Evolutionary conservation across 2,329 filamentous ascomycete species (phyloP), one percentile per base, ranked within the genome.

Genomic region (Pestalotiopsis sp.): DNA sequence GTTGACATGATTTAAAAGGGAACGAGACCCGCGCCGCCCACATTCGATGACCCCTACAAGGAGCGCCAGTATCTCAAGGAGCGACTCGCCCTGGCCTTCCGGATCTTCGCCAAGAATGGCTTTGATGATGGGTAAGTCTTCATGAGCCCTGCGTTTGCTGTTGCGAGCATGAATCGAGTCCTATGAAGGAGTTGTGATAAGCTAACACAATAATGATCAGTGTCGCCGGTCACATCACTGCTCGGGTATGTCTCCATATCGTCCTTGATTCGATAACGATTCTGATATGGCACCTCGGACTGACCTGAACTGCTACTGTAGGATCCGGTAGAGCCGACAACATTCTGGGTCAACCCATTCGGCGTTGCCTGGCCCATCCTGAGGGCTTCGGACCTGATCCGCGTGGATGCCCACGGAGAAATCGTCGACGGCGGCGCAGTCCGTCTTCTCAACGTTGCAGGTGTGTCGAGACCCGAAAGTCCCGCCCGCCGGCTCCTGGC

Each of bases 271-370:
- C 12, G 56, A 66, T 38, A 17, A 12, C 49, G 7, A n/a, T n/a
- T n/a, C 7, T n/a, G n/a, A 9, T 52, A 20, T n/a, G 17, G 14
- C 17, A 52, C 20, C 17, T 2, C 39, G 66, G 63, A 31, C 39
- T 67, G 59, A 64, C 60, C 5, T 6, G 7, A 56, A 25, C 38
- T 2, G 4, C 20, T 17, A n/a, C n/a, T 17, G 56, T 25, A 68
- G 66, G 87, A 91, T 70, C 89, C 89, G 0, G 84, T 91, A 6
- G 84, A 89, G 52, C 86, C 87, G 0, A 78, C 81, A 4, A 87
- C 84, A 0, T 91, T 91, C 79, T 91, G 89, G 90, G 88, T 92
- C 4, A 92, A 92, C 72, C 90, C 90, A 0, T 90, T 91, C 68
- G 89, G 89, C 12, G 83, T 88, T 1, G 84, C 87, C 2, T 92